Conservation (phyloP, 768 basidiomycete species). For the Tephrocybe sp. region DNA sequence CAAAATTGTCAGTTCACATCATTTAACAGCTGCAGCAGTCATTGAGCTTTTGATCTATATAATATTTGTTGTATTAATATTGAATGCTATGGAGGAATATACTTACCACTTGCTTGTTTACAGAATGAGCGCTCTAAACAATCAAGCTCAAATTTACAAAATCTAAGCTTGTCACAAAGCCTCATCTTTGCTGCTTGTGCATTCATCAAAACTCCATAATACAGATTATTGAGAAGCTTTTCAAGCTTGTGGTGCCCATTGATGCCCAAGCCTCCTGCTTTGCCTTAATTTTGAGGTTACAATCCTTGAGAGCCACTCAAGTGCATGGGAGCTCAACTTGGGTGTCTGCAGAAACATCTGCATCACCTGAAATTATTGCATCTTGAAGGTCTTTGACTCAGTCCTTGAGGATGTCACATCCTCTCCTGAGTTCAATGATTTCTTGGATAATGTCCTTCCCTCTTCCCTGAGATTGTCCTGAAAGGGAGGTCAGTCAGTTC, state of each 20-base stretch:
- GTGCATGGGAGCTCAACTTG: too few relatives aligned
- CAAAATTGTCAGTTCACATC: constrained; percentile 26
- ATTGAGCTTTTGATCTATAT: too few relatives aligned
- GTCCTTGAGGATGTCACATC: neutral
- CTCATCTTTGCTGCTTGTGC: constrained; percentile 23
- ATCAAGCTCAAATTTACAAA: constrained; percentile 28
- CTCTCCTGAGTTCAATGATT: constrained; percentile 5
- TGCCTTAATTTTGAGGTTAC: too few relatives aligned
- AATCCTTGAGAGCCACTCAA: too few relatives aligned
- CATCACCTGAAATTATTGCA: neutral
- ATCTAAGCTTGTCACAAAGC: constrained; percentile 18
- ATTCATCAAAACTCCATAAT: constrained; percentile 18
- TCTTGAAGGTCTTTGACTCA: too few relatives aligned
- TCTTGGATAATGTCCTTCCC: neutral
- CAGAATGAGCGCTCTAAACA: constrained; percentile 18
- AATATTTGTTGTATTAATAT: constrained; percentile 25
- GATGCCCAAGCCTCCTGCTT: too few relatives aligned
- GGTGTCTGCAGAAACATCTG: neutral
- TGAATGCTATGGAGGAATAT: neutral
- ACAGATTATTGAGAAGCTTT: constrained; percentile 5
- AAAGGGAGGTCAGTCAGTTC: too few relatives aligned
- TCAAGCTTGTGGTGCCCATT: neutral
- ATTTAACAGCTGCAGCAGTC: constrained; percentile 22
- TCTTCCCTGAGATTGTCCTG: too few relatives aligned
- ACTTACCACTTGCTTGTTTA: constrained; percentile 19